A percentile compares a stretch with the other conserved stretches of the same genome.
Evolutionary conservation across 257 asterid species (phyloP).

Genomic region (Gentiana macrophylla): DNA sequence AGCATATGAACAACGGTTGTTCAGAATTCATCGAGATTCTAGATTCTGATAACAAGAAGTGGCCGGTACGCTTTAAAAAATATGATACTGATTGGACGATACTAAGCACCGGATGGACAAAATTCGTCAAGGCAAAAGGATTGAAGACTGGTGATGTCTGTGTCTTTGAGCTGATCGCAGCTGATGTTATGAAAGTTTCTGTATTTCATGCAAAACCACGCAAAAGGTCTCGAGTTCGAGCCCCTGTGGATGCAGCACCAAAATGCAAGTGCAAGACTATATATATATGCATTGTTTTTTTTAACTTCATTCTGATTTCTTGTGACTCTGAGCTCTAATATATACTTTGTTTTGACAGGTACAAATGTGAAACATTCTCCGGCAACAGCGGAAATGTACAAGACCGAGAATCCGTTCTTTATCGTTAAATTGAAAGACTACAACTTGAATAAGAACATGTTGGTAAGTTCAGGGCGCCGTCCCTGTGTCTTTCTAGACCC

Average conservation of each 20-base stretch:
- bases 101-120: neutral
- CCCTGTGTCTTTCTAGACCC: too few relatives aligned
- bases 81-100: neutral
- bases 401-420: neutral
- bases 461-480: neutral
- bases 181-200: neutral
- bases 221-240: too few relatives aligned
- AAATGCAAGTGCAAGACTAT: too few relatives aligned
- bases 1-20: neutral
- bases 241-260: too few relatives aligned
- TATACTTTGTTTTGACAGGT: too few relatives aligned
- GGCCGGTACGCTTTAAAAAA: neutral
- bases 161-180: constrained; percentile 1
- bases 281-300: too few relatives aligned
- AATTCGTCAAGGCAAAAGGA: neutral
- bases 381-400: neutral
- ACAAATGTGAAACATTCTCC: neutral
- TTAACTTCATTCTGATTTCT: too few relatives aligned
- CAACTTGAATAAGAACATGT: neutral
- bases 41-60: constrained; percentile 6
- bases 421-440: neutral
- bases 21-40: neutral
- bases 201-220: too few relatives aligned
- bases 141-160: neutral
- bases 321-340: too few relatives aligned